Base-by-base conservation (phyloP, 2,329 filamentous ascomycete species). In the Beauveria pseudobassiana region DNA sequence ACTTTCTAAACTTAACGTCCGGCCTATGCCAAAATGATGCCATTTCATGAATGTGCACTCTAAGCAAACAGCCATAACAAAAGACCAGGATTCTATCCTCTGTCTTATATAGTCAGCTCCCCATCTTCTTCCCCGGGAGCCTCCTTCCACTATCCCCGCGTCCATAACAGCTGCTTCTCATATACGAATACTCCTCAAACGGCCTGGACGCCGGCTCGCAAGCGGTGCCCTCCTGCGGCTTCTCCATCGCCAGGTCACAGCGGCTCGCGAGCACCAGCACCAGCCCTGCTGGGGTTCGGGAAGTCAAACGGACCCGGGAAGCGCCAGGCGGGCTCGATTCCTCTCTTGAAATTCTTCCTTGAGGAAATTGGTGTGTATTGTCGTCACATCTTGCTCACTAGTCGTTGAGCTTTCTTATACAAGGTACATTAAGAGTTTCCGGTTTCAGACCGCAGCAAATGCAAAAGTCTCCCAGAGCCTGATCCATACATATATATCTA, bases 161-260 rank as follows among this genome's bases (percentile, higher is more conserved):
- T 20, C 38, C 60, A 45, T 20, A 53, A 38, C n/a, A 57, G 26
- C 7, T 14, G 16, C 43, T 53, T 22, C 34, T 30, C 42, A 28
- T 7, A 20, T 52, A 45, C 28, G 45, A 22, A 52, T 46, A 58
- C 24, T 57, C 34, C 48, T 52, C 45, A 30, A 49, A 69, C 5
- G 64, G 65, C 16, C 63, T 65, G 20, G 68, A 70, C 12, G 67
- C 64, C 1, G 54, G 42, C 53, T 65, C 40, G n/a, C 69, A 71
- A 1, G 59, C 46, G 0, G 48, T 62, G 20, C 67, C 68, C 9
- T 52, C 56, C 18, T 49, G 30, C 3, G 66, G 69, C 14, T 70
- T 59, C 26, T 45, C 60, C 6, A 76, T 79, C 12, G 77, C 73
- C 12, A 77, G 78, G 54, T 79, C 77, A 6, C 72, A 70, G 3